phyloP scores from a whole-genome alignment of 2,329 filamentous ascomycete species.

The Pezizomycotina sp. region DNA sequence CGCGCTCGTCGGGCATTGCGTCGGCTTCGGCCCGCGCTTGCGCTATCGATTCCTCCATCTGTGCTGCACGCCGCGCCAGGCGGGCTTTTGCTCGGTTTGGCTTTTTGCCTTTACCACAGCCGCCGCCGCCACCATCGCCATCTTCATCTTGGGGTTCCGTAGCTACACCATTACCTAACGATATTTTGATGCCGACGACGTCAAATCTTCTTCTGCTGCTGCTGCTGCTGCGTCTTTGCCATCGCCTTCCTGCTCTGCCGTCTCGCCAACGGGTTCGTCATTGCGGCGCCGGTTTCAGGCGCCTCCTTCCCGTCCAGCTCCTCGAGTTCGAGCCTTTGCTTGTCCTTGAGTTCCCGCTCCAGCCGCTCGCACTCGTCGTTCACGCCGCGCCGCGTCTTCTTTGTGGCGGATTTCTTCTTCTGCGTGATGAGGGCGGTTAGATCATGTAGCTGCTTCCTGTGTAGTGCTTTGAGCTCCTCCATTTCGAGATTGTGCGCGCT shows the following conservation, averaged over 20 bases:
- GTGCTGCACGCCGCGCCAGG: slow-evolving; percentile 72
- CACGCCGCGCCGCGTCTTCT: slow-evolving; percentile 61
- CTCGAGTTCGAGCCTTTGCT: slow-evolving; percentile 46
- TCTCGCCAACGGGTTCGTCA: slow-evolving; percentile 1
- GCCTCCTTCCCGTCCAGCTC: slow-evolving; percentile 30
- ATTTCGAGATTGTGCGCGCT: no score
- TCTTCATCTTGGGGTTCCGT: slow-evolving; percentile 2
- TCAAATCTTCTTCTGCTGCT: slow-evolving; percentile 1
- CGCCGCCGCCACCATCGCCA: slow-evolving; percentile 13
- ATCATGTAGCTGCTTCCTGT: slow-evolving; percentile 78
- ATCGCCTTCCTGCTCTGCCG: slow-evolving; percentile 4
- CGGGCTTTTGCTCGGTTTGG: slow-evolving; percentile 84
- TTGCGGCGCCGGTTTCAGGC: no score
- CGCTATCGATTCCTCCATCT: slow-evolving; percentile 52
- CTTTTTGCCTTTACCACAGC: slow-evolving; percentile 41
- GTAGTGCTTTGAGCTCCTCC: slow-evolving; percentile 61
- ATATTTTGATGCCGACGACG: not conserved
- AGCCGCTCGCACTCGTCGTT: slow-evolving; percentile 59
- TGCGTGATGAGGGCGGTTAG: slow-evolving; percentile 71
- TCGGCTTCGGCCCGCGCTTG: slow-evolving; percentile 61
- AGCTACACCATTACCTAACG: not conserved
- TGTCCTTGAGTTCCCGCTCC: slow-evolving; percentile 48
- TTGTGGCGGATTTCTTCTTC: slow-evolving; percentile 94
- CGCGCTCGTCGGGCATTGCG: slow-evolving; percentile 54
- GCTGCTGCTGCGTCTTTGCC: slow-evolving; percentile 2